A percentile compares a stretch with the other conserved stretches of the same genome.
phyloP scores from a whole-genome alignment of 2,329 filamentous ascomycete genomes.

The Talaromyces islandicus region DNA sequence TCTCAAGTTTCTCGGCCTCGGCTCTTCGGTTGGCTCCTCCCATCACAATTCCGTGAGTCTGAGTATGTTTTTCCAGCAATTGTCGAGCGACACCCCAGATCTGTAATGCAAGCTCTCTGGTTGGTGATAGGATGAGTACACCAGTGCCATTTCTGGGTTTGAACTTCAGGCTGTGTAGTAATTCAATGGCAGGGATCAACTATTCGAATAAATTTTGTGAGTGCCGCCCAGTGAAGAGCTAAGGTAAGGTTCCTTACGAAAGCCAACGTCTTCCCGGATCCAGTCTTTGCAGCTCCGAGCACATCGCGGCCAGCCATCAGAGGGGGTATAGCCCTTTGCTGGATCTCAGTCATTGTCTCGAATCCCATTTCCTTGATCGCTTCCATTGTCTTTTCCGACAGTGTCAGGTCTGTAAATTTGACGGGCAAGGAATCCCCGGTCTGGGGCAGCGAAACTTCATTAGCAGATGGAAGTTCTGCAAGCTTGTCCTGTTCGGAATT shows the following conservation, averaged over 20 bases:
- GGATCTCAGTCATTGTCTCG: conserved; percentile 92
- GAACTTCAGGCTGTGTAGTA: conserved; percentile 67
- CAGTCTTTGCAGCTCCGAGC: conserved; percentile 92
- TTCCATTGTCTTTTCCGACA: conserved; percentile 83
- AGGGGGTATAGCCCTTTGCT: conserved; percentile 88
- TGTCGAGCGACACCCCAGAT: conserved; percentile 94
- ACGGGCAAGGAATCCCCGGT: conserved; percentile 52
- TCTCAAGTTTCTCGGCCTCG: conserved; percentile 87
- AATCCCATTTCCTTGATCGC: conserved; percentile 91
- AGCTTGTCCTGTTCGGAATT: conserved; percentile 26
- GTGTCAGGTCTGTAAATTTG: conserved; percentile 72
- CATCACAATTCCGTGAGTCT: conserved; percentile 92
- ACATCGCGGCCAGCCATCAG: conserved; percentile 84
- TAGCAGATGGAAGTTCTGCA: conserved; percentile 48
- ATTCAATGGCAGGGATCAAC: conserved; percentile 68
- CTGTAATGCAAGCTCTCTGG: conserved; percentile 86
- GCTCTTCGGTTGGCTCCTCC: conserved; percentile 86
- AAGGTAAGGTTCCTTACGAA: conserved; percentile 54
- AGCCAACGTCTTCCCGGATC: conserved; percentile 85
- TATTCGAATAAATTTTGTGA: neutral
- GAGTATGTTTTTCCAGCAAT: conserved; percentile 89
- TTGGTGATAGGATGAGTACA: conserved; percentile 87
- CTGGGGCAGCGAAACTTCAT: conserved; percentile 51
- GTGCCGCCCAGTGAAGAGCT: conserved; percentile 46
- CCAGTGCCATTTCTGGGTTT: conserved; percentile 64